Base-by-base conservation (phyloP, 176 grass and related monocot species). In the Saccharum officinarum region DNA sequence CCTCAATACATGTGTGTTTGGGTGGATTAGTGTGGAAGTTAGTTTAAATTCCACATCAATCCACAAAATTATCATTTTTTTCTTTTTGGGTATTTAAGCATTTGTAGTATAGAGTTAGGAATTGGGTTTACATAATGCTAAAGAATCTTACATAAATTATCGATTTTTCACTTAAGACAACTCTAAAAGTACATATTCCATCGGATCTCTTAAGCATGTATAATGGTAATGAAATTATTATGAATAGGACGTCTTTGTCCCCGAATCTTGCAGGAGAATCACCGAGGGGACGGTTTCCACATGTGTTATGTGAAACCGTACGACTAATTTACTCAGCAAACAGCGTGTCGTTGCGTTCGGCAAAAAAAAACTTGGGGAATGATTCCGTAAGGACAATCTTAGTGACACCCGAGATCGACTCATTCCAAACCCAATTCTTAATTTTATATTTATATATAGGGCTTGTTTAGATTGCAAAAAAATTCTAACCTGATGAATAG, bases 301-400 rank as follows among this genome's bases (percentile, higher is more conserved):
- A 87, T 50, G 73, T 71, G 86, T 77, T 77, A 3, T 22, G 80
- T 83, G 79, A 83, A 69, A 62, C 38, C 28, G 25, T 28, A 14
- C 3, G 4, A 62, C 4, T 77, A 82, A 3, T 87, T 76, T 41
- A 81, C 28, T 28, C 28, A 28, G 28, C 28, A 0, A 28, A 28
- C 1, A 28, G 28, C 77, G 22, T 39, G 69, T 20, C 25, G 68
- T 74, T 52, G 45, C 75, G 20, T 6, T 9, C 6, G 38, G 38
- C 77, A 1, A 28, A 28, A 28, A 28, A 28, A 28, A 75, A 80
- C 44, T 86, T 66, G 57, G 3, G 22, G 54, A 80, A 64, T 66
- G 59, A 81, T 87, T 80, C 84, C 50, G 71, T 38, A 75, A 87
- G 49, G 86, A 76, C 14, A 57, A 82, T 87, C 86, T 69, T 41